Evolutionary conservation across 2,329 filamentous ascomycete genomes (phyloP).

Genomic region (Fusarium mexicanum): DNA sequence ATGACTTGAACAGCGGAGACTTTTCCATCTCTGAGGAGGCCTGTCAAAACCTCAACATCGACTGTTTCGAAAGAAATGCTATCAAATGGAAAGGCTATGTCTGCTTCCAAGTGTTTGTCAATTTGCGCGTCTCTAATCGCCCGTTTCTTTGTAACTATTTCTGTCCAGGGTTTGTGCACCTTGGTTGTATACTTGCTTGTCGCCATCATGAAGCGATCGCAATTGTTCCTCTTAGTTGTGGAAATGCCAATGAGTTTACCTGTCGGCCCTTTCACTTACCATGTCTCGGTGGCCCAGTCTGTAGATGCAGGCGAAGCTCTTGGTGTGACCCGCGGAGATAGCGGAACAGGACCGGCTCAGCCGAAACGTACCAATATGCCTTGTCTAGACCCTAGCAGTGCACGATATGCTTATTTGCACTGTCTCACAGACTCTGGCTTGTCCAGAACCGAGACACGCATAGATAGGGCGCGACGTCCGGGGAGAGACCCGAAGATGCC

Average conservation of each 20-base stretch:
- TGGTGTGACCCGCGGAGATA: neutral
- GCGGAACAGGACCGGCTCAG: neutral
- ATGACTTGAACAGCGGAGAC: neutral
- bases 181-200: accelerated
- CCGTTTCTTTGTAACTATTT: neutral
- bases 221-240: neutral
- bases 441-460: neutral
- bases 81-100: neutral
- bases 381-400: neutral
- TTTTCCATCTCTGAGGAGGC: neutral
- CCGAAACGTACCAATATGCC: neutral
- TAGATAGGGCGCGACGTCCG: neutral
- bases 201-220: neutral
- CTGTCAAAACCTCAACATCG: neutral
- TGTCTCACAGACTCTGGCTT: too few relatives aligned
- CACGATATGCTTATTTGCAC: neutral
- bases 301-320: neutral
- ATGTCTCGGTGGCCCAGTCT: neutral
- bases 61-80: neutral
- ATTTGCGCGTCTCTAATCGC: neutral
- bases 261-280: neutral
- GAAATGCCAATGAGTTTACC: neutral
- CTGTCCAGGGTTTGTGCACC: neutral
- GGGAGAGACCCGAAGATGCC: neutral
- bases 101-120: neutral